Conservation (phyloP, 805 yeast genomes). For the Ascoidea tarda region DNA sequence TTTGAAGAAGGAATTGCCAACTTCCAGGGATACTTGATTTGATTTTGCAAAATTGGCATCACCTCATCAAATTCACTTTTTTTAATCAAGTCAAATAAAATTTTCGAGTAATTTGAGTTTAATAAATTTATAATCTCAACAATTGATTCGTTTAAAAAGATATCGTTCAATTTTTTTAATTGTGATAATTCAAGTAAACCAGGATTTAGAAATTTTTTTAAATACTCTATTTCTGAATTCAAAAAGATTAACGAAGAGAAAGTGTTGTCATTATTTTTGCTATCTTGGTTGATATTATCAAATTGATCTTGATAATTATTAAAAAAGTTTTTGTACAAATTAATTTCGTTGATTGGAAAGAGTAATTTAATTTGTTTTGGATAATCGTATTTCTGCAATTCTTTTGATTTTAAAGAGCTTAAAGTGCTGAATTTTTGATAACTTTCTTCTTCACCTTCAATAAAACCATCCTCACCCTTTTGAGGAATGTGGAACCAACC, state of each 20-base stretch:
- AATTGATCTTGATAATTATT: not conserved
- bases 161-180: slow-evolving; percentile 27
- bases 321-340: slow-evolving; percentile 11
- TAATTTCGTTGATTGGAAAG: slow-evolving; percentile 25
- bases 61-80: slow-evolving; percentile 43
- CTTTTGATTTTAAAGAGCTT: slow-evolving; percentile 65
- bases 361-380: slow-evolving; percentile 49
- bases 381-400: slow-evolving; percentile 65
- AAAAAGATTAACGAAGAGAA: slow-evolving; percentile 13
- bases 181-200: slow-evolving; percentile 27
- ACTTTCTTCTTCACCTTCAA: slow-evolving; percentile 69
- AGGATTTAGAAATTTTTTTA: slow-evolving; percentile 42
- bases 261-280: too few species aligned
- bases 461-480: slow-evolving; percentile 74
- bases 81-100: slow-evolving; percentile 34
- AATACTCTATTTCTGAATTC: slow-evolving; percentile 30
- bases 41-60: slow-evolving; percentile 41
- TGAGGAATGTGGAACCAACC: slow-evolving; percentile 99
- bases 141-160: slow-evolving; percentile 55
- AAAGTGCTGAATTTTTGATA: slow-evolving; percentile 65
- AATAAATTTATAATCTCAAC: slow-evolving; percentile 55
- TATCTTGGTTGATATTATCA: slow-evolving; percentile 9
- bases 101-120: slow-evolving; percentile 34
- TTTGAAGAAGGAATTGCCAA: slow-evolving; percentile 90
- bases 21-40: slow-evolving; percentile 68